These are phyloP conservation scores for Mycogone perniciosa DNA, from an alignment of 2,329 filamentous ascomycete genomes.

Conservation along the genomic window DNA sequence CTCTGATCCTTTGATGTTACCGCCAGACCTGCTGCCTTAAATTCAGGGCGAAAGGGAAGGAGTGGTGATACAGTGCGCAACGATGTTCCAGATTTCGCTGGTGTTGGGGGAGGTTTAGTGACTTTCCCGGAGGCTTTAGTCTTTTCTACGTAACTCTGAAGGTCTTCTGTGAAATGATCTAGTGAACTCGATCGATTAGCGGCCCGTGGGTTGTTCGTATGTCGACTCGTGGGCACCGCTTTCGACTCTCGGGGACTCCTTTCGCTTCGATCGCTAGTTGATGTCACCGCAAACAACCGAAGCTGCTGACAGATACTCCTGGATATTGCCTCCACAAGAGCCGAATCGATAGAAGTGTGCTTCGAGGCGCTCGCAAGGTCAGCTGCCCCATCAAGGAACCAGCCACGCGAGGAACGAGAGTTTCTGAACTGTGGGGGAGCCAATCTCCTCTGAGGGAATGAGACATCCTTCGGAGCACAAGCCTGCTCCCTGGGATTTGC, in stretches of 20 bases:
- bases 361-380: conserved; percentile 20
- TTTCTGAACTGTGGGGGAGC: background rate
- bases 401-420: conserved; percentile 3
- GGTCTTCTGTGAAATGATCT: conserved; percentile 28
- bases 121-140: conserved; percentile 32
- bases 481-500: background rate
- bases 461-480: background rate
- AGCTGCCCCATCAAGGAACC: conserved; percentile 14
- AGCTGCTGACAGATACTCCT: conserved; percentile 40
- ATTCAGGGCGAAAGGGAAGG: conserved; percentile 47
- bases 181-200: conserved; percentile 39
- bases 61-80: conserved; percentile 47
- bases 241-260: background rate
- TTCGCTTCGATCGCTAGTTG: conserved; percentile 7
- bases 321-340: conserved; percentile 39
- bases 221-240: background rate
- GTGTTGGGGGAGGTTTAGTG: conserved; percentile 35
- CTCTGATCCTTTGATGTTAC: conserved; percentile 46
- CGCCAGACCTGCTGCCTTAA: conserved; percentile 47
- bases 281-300: conserved; percentile 31
- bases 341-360: conserved; percentile 30
- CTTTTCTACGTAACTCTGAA: conserved; percentile 27
- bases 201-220: conserved; percentile 19
- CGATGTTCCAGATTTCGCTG: conserved; percentile 35
- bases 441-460: background rate